A percentile compares a stretch with the other conserved stretches of the same genome.
These are phyloP conservation scores for Myriosclerotinia curreyana DNA, from an alignment of 2,329 filamentous ascomycete species.

Conservation along the genomic window DNA sequence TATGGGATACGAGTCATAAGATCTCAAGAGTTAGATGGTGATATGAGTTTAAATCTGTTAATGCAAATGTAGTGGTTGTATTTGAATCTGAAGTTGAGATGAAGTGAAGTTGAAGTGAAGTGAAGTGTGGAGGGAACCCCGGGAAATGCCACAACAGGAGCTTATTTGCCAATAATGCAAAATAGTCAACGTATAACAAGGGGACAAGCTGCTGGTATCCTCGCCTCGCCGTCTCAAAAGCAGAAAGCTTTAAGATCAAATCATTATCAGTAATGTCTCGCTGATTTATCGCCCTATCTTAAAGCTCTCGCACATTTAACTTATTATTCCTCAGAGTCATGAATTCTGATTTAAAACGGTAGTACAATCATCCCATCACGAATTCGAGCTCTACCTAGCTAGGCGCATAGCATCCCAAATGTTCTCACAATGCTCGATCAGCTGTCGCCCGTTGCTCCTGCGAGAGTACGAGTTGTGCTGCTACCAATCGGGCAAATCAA, in stretches of 20 bases:
- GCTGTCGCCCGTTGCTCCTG: constrained; percentile 85
- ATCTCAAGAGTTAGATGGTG: not conserved
- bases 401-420: constrained; percentile 41
- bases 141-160: not conserved
- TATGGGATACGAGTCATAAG: no score
- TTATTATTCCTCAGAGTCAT: constrained; percentile 9
- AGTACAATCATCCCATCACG: not conserved
- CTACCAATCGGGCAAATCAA: constrained; percentile 85
- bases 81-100: not conserved
- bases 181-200: constrained; percentile 22
- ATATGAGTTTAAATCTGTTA: no score
- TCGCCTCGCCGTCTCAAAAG: not conserved
- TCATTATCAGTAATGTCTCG: not conserved
- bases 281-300: not conserved
- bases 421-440: constrained; percentile 79
- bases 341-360: constrained; percentile 3
- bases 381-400: constrained; percentile 20
- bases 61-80: not conserved
- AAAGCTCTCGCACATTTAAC: constrained; percentile 10
- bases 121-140: constrained; percentile 5
- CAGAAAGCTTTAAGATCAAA: constrained; percentile 5
- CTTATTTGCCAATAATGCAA: constrained; percentile 1
- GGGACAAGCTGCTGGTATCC: constrained; percentile 21
- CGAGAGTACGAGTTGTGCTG: constrained; percentile 82
- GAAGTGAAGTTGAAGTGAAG: constrained; percentile 11